These are phyloP conservation scores for Aspergillus hortae DNA, from an alignment of 2,329 filamentous ascomycete species.

Conservation along the genomic window DNA sequence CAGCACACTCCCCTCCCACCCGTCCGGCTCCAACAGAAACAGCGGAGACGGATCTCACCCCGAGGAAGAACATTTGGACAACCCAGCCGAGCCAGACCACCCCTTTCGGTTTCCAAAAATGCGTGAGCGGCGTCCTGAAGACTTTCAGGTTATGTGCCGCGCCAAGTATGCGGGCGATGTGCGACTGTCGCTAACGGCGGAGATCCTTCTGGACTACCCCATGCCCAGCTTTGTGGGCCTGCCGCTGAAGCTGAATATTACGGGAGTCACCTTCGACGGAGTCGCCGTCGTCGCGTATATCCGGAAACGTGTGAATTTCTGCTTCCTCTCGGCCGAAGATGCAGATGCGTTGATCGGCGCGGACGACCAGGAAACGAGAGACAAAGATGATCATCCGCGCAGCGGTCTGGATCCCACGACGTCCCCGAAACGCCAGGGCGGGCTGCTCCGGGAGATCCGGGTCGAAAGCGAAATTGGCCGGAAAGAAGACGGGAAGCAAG, in stretches of 20 bases:
- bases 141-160: conserved; percentile 88
- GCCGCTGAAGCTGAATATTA: conserved; percentile 90
- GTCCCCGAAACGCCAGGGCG: conserved; percentile 56
- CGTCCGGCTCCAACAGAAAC: conserved; percentile 27
- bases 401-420: conserved; percentile 30
- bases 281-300: conserved; percentile 91
- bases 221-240: conserved; percentile 98
- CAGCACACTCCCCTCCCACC: conserved; percentile 31
- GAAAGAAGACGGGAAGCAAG: conserved; percentile 86
- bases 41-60: conserved; percentile 22
- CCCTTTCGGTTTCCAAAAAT: conserved; percentile 48
- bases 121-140: conserved; percentile 73
- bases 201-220: conserved; percentile 94
- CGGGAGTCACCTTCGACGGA: conserved; percentile 90
- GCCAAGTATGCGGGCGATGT: conserved; percentile 87
- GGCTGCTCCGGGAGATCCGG: conserved; percentile 83
- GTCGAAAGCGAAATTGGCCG: conserved; percentile 98
- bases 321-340: conserved; percentile 90
- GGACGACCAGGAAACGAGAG: conserved; percentile 33
- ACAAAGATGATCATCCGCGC: conserved; percentile 29
- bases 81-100: conserved; percentile 15
- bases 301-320: conserved; percentile 83
- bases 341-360: conserved; percentile 69
- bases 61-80: conserved; percentile 17
- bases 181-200: conserved; percentile 82